Conservation (phyloP, 164 flowering plant species). For the Cinnamomum chago region DNA sequence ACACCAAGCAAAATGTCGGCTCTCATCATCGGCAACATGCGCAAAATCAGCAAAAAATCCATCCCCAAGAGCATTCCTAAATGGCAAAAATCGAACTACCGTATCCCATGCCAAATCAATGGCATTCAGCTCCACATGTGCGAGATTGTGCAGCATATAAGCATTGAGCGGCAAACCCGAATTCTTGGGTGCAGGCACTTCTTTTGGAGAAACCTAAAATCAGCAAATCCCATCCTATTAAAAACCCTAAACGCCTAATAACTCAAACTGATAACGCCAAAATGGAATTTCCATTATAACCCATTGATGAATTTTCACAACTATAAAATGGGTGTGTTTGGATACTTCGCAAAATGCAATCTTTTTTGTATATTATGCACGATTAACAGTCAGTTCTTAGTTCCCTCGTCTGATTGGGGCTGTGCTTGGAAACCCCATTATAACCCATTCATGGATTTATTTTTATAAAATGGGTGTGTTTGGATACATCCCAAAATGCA, state of each 20-base stretch:
- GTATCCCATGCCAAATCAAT: slow-evolving; percentile 99
- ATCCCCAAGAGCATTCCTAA: slow-evolving; percentile 59
- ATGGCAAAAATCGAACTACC: slow-evolving; percentile 89
- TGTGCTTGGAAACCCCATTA: no score
- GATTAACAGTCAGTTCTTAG: no score
- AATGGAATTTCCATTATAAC: no score
- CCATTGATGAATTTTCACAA: no score
- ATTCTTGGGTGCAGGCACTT: slow-evolving; percentile 79
- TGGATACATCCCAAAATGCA: no score
- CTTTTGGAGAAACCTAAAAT: slow-evolving; percentile 78
- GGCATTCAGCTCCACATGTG: slow-evolving; percentile 97
- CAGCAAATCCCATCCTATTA: neutral
- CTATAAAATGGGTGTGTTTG: no score
- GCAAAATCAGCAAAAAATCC: slow-evolving; percentile 92
- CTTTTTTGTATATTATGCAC: no score
- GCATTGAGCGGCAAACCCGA: slow-evolving; percentile 92
- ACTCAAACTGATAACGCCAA: neutral
- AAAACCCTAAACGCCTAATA: neutral
- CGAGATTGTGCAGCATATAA: slow-evolving; percentile 92
- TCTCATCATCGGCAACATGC: slow-evolving; percentile 97
- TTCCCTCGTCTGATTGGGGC: no score
- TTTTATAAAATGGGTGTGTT: no score
- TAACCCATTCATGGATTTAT: no score
- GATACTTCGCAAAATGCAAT: no score
- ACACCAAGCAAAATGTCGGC: slow-evolving; percentile 96